Evolutionary conservation across 2,329 filamentous ascomycete species (phyloP).

Genomic region (Ceratocystis colombiana): DNA sequence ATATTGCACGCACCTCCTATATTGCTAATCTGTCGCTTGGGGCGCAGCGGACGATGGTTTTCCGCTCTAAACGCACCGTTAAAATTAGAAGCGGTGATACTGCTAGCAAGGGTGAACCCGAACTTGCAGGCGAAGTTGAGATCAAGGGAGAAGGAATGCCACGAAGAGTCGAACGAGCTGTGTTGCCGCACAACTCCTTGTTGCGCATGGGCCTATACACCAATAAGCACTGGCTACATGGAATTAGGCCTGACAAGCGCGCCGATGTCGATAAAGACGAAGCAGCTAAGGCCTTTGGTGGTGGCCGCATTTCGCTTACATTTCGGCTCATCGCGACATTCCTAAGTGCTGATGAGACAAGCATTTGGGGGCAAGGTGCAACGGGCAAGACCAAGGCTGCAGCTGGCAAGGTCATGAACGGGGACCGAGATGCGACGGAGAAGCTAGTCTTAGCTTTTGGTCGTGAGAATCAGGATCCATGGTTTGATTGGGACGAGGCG

Average conservation of each 20-base stretch:
- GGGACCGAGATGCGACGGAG: slow-evolving; percentile 54
- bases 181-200: slow-evolving; percentile 78
- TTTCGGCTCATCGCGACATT: slow-evolving; percentile 87
- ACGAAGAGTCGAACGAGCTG: slow-evolving; percentile 55
- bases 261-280: slow-evolving; percentile 53
- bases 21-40: slow-evolving; percentile 95
- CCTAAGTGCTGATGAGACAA: slow-evolving; percentile 49
- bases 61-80: slow-evolving; percentile 65
- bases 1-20: slow-evolving; percentile 68
- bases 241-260: slow-evolving; percentile 82
- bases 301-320: slow-evolving; percentile 80
- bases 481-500: slow-evolving; percentile 62
- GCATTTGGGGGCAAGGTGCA: slow-evolving; percentile 90
- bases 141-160: slow-evolving; percentile 26
- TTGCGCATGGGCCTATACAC: slow-evolving; percentile 71
- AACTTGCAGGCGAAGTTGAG: slow-evolving; percentile 32
- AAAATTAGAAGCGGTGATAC: slow-evolving; percentile 28
- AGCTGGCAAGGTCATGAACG: slow-evolving; percentile 58
- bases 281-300: slow-evolving; percentile 60
- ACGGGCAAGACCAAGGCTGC: slow-evolving; percentile 51
- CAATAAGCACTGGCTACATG: slow-evolving; percentile 82
- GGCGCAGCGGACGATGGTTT: slow-evolving; percentile 77
- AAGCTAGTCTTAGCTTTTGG: slow-evolving; percentile 70
- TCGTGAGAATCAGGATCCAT: slow-evolving; percentile 63
- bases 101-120: not conserved